Evolutionary conservation across 345 rosid species (phyloP).

Genomic region (Sonneratia caseolaris): DNA sequence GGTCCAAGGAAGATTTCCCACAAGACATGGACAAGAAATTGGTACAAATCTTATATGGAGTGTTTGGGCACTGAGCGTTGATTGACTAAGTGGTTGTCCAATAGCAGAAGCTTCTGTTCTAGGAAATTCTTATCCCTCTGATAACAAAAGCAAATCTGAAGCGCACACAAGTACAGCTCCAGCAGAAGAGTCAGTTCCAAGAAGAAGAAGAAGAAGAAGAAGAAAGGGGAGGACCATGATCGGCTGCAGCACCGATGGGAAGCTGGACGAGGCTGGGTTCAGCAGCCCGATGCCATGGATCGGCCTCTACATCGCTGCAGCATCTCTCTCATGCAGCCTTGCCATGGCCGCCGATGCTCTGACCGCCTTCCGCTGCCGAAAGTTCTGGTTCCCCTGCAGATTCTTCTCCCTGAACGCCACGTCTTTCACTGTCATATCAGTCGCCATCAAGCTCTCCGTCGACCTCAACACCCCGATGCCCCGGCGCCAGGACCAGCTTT

Average conservation of each 20-base stretch:
- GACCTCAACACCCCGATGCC: constrained; percentile 72
- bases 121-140: no score
- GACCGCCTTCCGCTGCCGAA: constrained; percentile 45
- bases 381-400: constrained; percentile 69
- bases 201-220: no score
- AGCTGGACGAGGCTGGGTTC: constrained; percentile 46
- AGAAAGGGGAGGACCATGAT: no score
- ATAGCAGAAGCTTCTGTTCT: no score
- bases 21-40: no score
- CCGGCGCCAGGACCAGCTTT: constrained; percentile 63
- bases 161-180: no score
- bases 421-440: constrained; percentile 56
- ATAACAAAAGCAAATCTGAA: no score
- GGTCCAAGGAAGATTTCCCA: no score
- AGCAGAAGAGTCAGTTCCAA: no score
- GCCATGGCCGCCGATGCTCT: constrained; percentile 67
- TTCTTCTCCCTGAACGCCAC: constrained; percentile 71
- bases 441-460: constrained; percentile 70
- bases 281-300: constrained; percentile 75
- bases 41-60: no score
- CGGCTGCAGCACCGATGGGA: constrained; percentile 59
- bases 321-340: constrained; percentile 56
- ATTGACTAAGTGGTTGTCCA: no score
- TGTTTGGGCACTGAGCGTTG: no score
- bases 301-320: constrained; percentile 71